Base-by-base conservation (phyloP, 2,329 filamentous ascomycete genomes). In the Fusarium dlaminii region DNA sequence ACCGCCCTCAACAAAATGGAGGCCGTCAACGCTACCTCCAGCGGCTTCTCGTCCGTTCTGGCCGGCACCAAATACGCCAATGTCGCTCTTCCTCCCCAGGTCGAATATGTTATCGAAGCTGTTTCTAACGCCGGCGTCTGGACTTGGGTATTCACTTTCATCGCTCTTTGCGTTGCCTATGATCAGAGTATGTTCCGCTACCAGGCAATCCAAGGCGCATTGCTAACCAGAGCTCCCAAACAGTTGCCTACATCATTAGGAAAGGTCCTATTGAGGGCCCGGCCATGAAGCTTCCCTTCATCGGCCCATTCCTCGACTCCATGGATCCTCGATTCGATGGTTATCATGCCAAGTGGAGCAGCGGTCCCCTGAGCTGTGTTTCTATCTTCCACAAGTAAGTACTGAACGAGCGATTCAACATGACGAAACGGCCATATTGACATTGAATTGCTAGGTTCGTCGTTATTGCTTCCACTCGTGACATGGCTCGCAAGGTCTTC, bases 381-480 rank as follows among this genome's bases (percentile, higher is more conserved):
- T 98, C 95, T 6, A 95, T 99, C 79, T 99, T 99, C 87, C 96
- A 99, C 90, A 99, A 98, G 94, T 97, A 90, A 77, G 91, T 39
- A 22, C 17, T 32, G 27, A 34, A 27, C 18, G 34, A 22, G 18
- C n/a, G 24, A n/a, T 36, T 48, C 11, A 13, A 20, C 29, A 34
- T 11, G 24, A n/a, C 13, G 8, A 32, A 32, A 15, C 12, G 17
- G 40, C 24, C 17, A 39, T 40, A 57, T 68, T 78, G 32, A 78
- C 56, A 43, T 57, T 30, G 13, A 39, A 8, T 45, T 39, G 22
- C 14, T 24, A 97, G 94, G 83, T 99, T 99, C 82, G 96, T 98
- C 74, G 95, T 99, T 65, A 98, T 99, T 81, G 96, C 95, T 39
- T 97, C 95, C 24, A 95, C 93, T 59, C 94, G 96, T 80, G 96